A percentile compares a stretch with the other conserved stretches of the same genome.
Evolutionary conservation across 2,329 filamentous ascomycete genomes (phyloP).

Genomic region (Neocatenulostroma microsporum): DNA sequence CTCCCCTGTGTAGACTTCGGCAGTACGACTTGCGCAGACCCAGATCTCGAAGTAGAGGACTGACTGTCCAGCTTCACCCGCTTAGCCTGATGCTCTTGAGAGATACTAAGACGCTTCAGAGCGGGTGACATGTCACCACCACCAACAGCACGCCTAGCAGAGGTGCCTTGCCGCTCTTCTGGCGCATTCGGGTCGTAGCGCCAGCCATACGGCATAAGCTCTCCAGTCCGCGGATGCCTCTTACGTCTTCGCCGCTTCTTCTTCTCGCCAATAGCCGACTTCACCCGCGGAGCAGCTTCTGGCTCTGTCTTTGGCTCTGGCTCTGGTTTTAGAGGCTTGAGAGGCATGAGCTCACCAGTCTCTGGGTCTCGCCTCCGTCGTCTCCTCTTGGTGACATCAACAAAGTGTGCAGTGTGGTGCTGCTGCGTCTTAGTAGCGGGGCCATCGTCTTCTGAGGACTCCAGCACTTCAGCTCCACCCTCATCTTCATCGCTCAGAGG

Average conservation of each 20-base stretch:
- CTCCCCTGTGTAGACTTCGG: background rate
- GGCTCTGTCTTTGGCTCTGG: background rate
- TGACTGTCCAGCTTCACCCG: constrained; percentile 9
- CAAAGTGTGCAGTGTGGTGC: too few species aligned
- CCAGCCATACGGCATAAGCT: constrained; percentile 28
- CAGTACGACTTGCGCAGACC: background rate
- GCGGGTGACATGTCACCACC: constrained; percentile 7
- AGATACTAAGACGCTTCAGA: constrained; percentile 13
- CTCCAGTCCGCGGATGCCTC: constrained; percentile 24
- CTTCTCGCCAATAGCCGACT: background rate
- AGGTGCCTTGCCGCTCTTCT: background rate
- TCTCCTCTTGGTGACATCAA: too few species aligned
- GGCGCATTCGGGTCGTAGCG: constrained; percentile 16
- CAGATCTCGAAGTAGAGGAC: background rate
- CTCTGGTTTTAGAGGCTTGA: constrained; percentile 5
- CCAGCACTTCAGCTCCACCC: constrained; percentile 1
- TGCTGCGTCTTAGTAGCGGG: too few species aligned
- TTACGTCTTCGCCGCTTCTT: constrained; percentile 21
- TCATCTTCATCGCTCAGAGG: constrained; percentile 22
- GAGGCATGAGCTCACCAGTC: constrained; percentile 22
- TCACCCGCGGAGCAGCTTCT: too few species aligned
- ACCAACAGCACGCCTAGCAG: background rate
- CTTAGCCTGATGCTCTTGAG: constrained; percentile 13
- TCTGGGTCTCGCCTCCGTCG: constrained; percentile 23
- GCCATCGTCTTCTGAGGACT: constrained; percentile 11